These are phyloP conservation scores for Nicotiana tabacum DNA, from an alignment of 257 asterid genomes.

Conservation along the genomic window DNA sequence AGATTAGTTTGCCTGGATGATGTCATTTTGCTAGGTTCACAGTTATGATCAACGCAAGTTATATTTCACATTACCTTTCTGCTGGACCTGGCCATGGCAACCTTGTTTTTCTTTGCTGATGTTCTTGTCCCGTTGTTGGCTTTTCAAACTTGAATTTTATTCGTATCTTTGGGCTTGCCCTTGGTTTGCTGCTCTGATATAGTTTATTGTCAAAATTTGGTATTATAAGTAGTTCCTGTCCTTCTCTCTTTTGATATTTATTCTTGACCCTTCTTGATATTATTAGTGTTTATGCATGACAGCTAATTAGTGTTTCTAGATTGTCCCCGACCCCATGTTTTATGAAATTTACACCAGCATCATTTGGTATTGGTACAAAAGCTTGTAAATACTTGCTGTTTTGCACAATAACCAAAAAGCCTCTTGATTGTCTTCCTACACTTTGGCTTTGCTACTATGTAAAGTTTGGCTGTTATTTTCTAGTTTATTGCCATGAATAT, in stretches of 20 bases:
- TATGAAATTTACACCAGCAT: background rate
- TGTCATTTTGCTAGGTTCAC: background rate
- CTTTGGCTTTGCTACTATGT: background rate
- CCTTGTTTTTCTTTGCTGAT: constrained; percentile 6
- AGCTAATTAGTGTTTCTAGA: background rate
- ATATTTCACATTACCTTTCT: constrained; percentile 2
- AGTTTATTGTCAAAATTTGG: background rate
- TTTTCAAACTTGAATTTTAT: constrained; percentile 1
- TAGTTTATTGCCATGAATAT: background rate
- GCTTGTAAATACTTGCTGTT: background rate
- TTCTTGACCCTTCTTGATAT: background rate
- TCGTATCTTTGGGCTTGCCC: background rate
- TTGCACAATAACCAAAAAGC: background rate
- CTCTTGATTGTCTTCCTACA: background rate
- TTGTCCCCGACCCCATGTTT: background rate
- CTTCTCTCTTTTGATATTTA: background rate
- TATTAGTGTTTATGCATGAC: background rate
- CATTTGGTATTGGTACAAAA: background rate
- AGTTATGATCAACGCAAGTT: background rate
- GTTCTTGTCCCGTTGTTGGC: background rate
- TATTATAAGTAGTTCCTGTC: background rate
- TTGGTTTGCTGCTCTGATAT: background rate
- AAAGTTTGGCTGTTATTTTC: background rate
- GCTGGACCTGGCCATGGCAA: background rate
- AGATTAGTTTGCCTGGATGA: constrained; percentile 6